These are phyloP conservation scores for Chytriomyces sp. DNA, from an alignment of 192 early-diverging fungal genomes.

Conservation along the genomic window DNA sequence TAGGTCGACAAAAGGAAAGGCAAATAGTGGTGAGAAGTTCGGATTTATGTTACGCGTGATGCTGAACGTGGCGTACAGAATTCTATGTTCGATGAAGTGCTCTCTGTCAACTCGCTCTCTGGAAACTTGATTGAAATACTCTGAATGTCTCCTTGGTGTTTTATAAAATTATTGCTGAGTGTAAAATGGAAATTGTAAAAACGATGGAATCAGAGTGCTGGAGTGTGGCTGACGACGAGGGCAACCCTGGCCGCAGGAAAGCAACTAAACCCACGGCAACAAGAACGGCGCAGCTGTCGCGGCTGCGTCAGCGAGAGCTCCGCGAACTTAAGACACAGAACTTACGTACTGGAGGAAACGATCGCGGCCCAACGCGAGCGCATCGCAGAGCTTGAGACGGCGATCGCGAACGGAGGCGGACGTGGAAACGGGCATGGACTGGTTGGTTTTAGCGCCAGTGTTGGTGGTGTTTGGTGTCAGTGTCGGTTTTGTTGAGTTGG, in stretches of 20 bases:
- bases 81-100: neutral
- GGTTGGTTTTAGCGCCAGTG: no score
- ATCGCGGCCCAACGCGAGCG: neutral
- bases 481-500: no score
- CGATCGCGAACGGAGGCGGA: no score
- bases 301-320: neutral
- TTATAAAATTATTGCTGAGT: no score
- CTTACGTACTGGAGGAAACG: neutral
- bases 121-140: neutral
- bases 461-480: no score
- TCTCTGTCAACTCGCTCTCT: neutral
- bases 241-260: neutral
- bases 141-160: no score
- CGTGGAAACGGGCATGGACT: no score
- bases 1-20: neutral
- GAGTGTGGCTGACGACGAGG: neutral
- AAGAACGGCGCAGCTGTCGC: neutral
- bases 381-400: neutral
- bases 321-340: neutral
- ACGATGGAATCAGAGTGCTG: no score
- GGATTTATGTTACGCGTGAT: neutral
- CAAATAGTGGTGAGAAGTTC: neutral
- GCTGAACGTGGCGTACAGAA: neutral
- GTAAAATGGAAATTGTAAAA: neutral
- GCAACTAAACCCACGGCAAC: neutral